A percentile compares a stretch with the other conserved stretches of the same genome.
Conservation (phyloP, 2,329 filamentous ascomycete species). For the Xylariaceae sp. region DNA sequence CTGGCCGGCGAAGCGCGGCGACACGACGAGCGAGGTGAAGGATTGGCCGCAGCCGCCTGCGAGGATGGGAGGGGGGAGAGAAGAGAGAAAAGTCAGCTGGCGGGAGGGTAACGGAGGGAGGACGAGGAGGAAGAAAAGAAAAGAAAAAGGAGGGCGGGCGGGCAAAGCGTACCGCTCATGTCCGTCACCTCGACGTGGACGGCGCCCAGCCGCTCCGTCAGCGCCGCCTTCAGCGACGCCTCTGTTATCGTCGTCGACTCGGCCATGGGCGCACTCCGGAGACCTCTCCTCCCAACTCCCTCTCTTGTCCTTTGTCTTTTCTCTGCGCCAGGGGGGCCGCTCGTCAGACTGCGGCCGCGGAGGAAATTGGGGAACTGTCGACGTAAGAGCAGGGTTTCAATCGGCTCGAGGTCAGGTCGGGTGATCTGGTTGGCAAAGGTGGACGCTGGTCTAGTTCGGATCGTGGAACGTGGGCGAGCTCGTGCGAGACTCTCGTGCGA, state of each 20-base stretch:
- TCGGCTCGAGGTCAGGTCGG: too few species aligned
- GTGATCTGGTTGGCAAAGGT: too few species aligned
- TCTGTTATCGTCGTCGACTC: conserved; percentile 62
- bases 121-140: conserved; percentile 7
- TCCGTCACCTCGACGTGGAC: conserved; percentile 82
- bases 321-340: too few species aligned
- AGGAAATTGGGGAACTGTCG: too few species aligned
- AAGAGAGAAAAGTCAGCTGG: conserved; percentile 2
- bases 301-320: too few species aligned
- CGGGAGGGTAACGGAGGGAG: neutral
- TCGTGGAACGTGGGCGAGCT: too few species aligned
- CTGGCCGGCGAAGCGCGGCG: conserved; percentile 61
- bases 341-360: too few species aligned
- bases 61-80: conserved; percentile 1
- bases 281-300: too few species aligned
- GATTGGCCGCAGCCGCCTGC: conserved; percentile 55
- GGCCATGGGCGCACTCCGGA: conserved; percentile 37
- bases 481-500: too few species aligned
- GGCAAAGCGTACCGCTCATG: conserved; percentile 63
- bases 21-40: conserved; percentile 54
- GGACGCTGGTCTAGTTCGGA: too few species aligned
- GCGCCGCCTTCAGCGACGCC: conserved; percentile 58
- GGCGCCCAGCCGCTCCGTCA: conserved; percentile 64
- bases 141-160: conserved; percentile 4
- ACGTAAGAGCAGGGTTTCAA: too few species aligned